phyloP scores from a whole-genome alignment of 164 flowering plant genomes.

The Piper betle region DNA sequence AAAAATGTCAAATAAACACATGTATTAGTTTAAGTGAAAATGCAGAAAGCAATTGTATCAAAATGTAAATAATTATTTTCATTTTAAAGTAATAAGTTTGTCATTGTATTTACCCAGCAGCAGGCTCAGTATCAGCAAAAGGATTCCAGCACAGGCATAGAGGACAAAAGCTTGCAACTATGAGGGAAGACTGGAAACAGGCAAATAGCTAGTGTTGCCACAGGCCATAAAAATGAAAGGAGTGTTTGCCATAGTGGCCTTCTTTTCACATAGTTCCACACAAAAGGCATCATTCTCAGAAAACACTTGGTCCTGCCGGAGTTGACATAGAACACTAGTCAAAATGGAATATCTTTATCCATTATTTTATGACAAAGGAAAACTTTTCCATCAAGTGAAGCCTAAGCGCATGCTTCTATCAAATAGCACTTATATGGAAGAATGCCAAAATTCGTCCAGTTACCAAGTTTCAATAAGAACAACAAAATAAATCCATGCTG shows the following conservation, averaged over 20 bases:
- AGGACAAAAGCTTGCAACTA: conserved; percentile 69
- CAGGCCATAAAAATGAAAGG: conserved; percentile 89
- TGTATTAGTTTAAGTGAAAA: too few species aligned
- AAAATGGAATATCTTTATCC: neutral
- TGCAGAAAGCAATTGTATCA: too few species aligned
- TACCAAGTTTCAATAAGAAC: too few species aligned
- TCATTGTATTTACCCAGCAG: conserved; percentile 46
- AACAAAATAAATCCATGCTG: too few species aligned
- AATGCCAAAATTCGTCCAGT: too few species aligned
- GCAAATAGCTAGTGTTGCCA: conserved; percentile 92
- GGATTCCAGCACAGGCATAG: conserved; percentile 81
- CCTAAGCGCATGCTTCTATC: too few species aligned
- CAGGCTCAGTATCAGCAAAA: conserved; percentile 54
- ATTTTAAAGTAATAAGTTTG: neutral
- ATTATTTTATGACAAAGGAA: neutral
- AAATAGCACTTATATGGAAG: too few species aligned
- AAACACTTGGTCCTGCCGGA: conserved; percentile 71
- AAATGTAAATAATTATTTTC: too few species aligned
- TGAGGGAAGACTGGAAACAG: conserved; percentile 98
- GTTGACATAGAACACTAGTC: too few species aligned
- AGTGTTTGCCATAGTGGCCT: conserved; percentile 94
- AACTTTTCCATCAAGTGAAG: neutral
- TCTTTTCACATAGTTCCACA: conserved; percentile 84
- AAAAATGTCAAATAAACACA: too few species aligned
- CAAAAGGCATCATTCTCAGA: conserved; percentile 95